Evolutionary conservation across 2,329 filamentous ascomycete species (phyloP).

Genomic region (Trichocomaceae sp.): DNA sequence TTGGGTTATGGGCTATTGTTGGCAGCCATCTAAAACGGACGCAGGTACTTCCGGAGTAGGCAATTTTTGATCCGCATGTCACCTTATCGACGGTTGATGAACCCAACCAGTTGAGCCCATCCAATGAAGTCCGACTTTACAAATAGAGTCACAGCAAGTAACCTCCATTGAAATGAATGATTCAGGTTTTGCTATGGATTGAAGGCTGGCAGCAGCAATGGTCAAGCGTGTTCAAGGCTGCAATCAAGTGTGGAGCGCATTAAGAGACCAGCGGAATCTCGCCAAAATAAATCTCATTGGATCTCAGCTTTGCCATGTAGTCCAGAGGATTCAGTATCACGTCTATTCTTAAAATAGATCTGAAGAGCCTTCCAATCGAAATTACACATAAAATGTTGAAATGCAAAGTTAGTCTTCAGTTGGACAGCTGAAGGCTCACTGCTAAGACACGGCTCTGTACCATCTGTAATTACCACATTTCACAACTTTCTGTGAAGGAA

Average conservation of each 20-base stretch:
- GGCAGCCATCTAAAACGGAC: not conserved
- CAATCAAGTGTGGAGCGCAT: not conserved
- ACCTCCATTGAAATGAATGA: not conserved
- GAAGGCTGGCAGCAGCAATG: not conserved
- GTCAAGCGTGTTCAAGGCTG: not conserved
- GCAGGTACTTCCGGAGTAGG: constrained; percentile 12
- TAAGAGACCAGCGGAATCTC: not conserved
- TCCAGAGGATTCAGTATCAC: not conserved
- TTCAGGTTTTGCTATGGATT: not conserved
- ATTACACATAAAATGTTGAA: not conserved
- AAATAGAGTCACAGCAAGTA: not conserved
- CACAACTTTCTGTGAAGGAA: not conserved
- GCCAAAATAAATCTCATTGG: not conserved
- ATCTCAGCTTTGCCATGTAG: not conserved
- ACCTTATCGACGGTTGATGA: not conserved
- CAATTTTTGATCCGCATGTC: constrained; percentile 3
- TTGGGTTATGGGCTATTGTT: not conserved
- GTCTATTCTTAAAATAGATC: not conserved
- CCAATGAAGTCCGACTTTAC: not conserved
- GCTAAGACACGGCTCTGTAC: not conserved
- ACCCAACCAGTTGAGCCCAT: not conserved
- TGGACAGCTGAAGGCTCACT: not conserved
- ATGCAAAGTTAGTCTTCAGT: not conserved
- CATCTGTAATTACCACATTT: not conserved
- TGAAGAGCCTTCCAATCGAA: not conserved